Conservation (phyloP, 441 rosid genomes). For the Gossypium gossypioides region DNA sequence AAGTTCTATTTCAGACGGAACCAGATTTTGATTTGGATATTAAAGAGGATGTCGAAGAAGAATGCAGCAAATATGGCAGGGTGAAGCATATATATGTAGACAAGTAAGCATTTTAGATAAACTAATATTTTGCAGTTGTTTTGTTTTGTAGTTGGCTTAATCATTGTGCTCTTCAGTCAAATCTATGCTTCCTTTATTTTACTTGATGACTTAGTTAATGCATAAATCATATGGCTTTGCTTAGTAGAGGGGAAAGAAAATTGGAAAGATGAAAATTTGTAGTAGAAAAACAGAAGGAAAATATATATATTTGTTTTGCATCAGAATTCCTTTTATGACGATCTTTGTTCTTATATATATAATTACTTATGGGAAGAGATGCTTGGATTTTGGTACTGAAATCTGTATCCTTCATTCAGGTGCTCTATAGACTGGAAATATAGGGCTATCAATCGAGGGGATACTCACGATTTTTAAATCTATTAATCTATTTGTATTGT, state of each 20-base stretch:
- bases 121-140: background rate
- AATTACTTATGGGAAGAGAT: background rate
- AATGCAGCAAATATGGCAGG: conserved; percentile 70
- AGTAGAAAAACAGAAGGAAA: too few relatives aligned
- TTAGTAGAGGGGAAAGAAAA: too few relatives aligned
- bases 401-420: background rate
- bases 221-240: background rate
- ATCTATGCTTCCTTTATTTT: background rate
- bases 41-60: conserved; percentile 66
- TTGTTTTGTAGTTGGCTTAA: background rate
- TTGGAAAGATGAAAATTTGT: too few relatives aligned
- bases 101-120: conserved; percentile 44
- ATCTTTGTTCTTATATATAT: background rate
- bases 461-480: background rate
- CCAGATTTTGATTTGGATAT: conserved; percentile 76
- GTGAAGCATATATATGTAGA: conserved; percentile 67
- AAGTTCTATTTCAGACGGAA: conserved; percentile 46
- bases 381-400: background rate
- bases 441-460: background rate
- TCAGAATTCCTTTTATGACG: background rate
- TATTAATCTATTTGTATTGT: background rate
- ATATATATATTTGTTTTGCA: background rate
- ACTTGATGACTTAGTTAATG: background rate
- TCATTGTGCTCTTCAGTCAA: background rate
- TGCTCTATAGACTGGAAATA: background rate